These are phyloP conservation scores for Zasmidium citrigriseum DNA, from an alignment of 2,329 filamentous ascomycete species.

Conservation along the genomic window DNA sequence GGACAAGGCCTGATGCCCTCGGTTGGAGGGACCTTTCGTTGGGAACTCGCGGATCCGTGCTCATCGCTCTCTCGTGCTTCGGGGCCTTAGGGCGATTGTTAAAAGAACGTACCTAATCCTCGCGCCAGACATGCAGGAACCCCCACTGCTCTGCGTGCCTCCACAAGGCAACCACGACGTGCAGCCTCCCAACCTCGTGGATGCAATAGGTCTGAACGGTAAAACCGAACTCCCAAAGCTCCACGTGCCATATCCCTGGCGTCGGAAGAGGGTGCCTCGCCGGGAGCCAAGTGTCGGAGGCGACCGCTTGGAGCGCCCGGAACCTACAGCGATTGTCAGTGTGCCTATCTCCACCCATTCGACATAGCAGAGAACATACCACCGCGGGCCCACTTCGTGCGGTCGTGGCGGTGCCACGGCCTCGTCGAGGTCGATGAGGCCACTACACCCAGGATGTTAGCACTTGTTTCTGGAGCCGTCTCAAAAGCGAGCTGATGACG, in stretches of 20 bases:
- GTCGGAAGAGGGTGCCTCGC: not conserved
- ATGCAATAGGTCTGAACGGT: not conserved
- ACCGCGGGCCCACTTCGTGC: too few relatives aligned
- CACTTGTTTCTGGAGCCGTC: not conserved
- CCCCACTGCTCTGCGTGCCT: not conserved
- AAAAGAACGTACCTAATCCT: not conserved
- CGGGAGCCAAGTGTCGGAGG: not conserved
- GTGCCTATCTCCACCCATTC: not conserved
- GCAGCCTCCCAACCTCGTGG: not conserved
- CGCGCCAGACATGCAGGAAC: not conserved
- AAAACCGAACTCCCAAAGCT: not conserved
- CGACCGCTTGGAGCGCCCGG: too few relatives aligned
- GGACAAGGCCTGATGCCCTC: not conserved
- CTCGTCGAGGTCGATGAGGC: not conserved
- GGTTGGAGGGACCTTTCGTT: not conserved
- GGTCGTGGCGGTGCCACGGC: not conserved
- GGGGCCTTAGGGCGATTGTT: not conserved
- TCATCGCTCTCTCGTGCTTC: not conserved
- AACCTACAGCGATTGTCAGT: too few relatives aligned
- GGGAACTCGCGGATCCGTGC: not conserved
- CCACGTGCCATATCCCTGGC: slow-evolving; percentile 2
- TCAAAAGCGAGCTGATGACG: not conserved
- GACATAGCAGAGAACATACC: too few relatives aligned
- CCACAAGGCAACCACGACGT: not conserved
- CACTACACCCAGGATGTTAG: not conserved